These are phyloP conservation scores for Quercus aquifolioides DNA, from an alignment of 306 rosid species.

Conservation along the genomic window DNA sequence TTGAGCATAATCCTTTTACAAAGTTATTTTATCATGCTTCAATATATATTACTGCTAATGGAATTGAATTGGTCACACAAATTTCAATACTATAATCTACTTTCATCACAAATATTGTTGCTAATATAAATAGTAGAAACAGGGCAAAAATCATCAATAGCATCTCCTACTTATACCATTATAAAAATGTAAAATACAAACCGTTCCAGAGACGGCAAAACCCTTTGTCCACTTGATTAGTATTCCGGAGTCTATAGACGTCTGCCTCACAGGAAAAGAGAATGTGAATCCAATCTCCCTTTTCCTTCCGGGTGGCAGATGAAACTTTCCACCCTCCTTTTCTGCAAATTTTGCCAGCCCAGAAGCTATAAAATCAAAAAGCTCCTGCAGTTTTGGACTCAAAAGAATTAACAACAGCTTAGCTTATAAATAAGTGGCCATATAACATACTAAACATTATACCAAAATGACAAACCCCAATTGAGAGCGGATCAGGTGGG, in stretches of 20 bases:
- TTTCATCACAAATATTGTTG: not conserved
- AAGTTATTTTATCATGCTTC: not conserved
- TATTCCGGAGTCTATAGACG: slow-evolving; percentile 81
- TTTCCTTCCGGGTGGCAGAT: slow-evolving; percentile 45
- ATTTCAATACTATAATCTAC: not conserved
- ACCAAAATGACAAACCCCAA: not conserved
- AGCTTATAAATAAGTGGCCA: not conserved
- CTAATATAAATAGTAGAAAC: not conserved
- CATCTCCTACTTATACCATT: not conserved
- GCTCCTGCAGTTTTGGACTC: slow-evolving; percentile 41
- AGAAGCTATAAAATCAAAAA: slow-evolving; percentile 85
- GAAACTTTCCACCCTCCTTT: slow-evolving; percentile 58
- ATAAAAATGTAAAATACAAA: slow-evolving; percentile 28
- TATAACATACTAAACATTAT: not conserved
- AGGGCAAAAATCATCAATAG: not conserved
- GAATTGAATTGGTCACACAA: not conserved
- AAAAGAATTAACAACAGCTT: not conserved
- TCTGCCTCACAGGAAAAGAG: slow-evolving; percentile 91
- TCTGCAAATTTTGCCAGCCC: slow-evolving; percentile 64
- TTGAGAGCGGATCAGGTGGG: no score
- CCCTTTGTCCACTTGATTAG: slow-evolving; percentile 97
- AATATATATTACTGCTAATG: not conserved
- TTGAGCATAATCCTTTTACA: not conserved
- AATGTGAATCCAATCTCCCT: slow-evolving; percentile 92
- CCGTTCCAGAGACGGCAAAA: slow-evolving; percentile 87